Base-by-base conservation (phyloP, 1,139 yeast genomes). In the Yamadazyma pseudoaaseri region DNA sequence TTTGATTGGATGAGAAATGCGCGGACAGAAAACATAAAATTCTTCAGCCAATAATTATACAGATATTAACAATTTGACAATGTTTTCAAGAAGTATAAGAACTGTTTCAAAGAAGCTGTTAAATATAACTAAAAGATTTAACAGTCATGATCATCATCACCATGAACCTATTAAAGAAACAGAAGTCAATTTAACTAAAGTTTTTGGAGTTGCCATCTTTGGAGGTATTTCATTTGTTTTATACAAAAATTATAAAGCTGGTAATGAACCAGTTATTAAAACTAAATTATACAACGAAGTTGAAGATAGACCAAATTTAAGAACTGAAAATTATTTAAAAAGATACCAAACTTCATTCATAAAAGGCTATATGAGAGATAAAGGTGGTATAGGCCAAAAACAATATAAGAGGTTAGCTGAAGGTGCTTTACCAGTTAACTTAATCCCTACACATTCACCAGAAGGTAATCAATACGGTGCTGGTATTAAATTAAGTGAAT, bases 361-460 rank as follows among this genome's bases (percentile, higher is more conserved):
- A 42, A 67, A 65, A 50, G 58, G 58, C n/a, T 63, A 58, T 42
- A 66, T 65, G 34, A 65, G 63, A 51, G 76, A 70, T 47, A 69
- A 66, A 51, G 75, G 75, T 31, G 74, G 75, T 31, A 56, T 66
- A 48, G 74, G 73, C 35, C 71, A 62, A 50, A 63, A 56, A 43
- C 70, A 65, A 43, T 62, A 58, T 47, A 64, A 68, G 49, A 60
- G 64, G 52, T 44, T 52, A 35, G 47, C 55, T 13, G 62, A 55
- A 42, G 54, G 60, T 7, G 46, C 58, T 8, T 45, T 58, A 21
- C 62, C 72, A 23, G 54, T 60, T 27, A 59, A 49, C 29, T 53
- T 67, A 42, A 68, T 70, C 44, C 69, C 69, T 29, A 54, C 73
- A n/a, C 73, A 66, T 46, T 66, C 75, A 13, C 62, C 73, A 11